Evolutionary conservation across 345 rosid genomes (phyloP), one percentile per base, ranked within the genome.

Genomic region (Syzygium jambos): DNA sequence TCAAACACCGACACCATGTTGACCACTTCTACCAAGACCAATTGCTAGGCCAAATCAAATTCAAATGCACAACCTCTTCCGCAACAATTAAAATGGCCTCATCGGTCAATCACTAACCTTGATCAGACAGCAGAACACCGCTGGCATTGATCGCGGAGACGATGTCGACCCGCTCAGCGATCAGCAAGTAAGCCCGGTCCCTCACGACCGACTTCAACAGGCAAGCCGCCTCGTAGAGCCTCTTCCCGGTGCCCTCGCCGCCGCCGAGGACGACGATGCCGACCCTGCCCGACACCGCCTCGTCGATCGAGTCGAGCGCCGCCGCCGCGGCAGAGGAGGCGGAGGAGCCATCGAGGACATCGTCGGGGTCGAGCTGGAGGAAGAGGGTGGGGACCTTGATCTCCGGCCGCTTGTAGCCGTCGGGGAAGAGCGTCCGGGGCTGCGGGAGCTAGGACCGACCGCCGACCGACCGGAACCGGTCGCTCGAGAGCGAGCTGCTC

Each of bases 111-210:
- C 80, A 38, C 85, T 49, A 57, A 96, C 99, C 99, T 91, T 95
- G 95, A 91, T 95, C 98, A 80, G 99, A 95, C 86, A 98, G 98
- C 86, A 95, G 92, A 86, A 98, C 99, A 38, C 99, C 99, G 84
- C 94, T 92, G 10, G 99, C 98, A 91, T 93, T 92, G 86, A 98
- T 96, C 61, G 97, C 98, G 8, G 98, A 90, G 46, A 97, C 98
- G 41, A 98, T 91, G 89, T 98, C 99, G 30, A 95, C 99, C 83
- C 99, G 96, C 90, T 96, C 98, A 4, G 94, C 89, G 29, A 98
- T 91, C 92, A 98, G 89, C 34, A 98, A 91, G 89, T 93, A 94
- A 10, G 99, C 98, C 59, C 99, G 96, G 27, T 95, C 98, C 89
- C 92, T 94, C 7, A 98, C 94, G 27, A 96, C 91, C 11, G 98